Conservation (phyloP, 192 early-diverging fungal species). For the Entomortierella parvispora region DNA sequence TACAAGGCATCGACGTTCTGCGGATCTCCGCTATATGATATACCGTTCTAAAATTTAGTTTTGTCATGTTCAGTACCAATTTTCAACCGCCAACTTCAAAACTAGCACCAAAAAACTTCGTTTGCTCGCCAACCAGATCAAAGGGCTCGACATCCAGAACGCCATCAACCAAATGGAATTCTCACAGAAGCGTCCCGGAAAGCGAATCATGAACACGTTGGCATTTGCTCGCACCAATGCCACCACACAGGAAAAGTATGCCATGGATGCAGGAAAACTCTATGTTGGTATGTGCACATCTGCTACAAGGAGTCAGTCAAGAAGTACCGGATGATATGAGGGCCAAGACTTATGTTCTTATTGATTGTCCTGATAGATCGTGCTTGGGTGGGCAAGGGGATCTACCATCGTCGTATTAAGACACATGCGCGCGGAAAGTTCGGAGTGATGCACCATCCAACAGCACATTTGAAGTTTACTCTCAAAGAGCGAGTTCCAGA, state of each 20-base stretch:
- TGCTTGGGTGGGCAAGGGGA: slow-evolving; percentile 90
- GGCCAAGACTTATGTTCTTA: neutral
- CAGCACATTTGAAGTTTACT: slow-evolving; percentile 84
- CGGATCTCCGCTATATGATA: too few species aligned
- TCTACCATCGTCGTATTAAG: slow-evolving; percentile 77
- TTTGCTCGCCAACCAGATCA: slow-evolving; percentile 77
- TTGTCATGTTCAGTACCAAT: too few species aligned
- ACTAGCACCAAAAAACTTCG: slow-evolving; percentile 77
- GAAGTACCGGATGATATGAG: too few species aligned
- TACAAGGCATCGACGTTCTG: too few species aligned
- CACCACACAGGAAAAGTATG: slow-evolving; percentile 59
- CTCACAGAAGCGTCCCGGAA: slow-evolving; percentile 73
- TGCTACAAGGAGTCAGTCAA: too few species aligned
- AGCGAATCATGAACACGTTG: slow-evolving; percentile 71
- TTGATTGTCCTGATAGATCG: slow-evolving; percentile 56
- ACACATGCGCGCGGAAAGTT: slow-evolving; percentile 82
- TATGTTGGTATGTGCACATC: slow-evolving; percentile 58
- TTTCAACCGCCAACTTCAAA: slow-evolving; percentile 74
- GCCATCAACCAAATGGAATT: slow-evolving; percentile 85
- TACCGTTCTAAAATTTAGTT: too few species aligned
- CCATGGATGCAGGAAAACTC: slow-evolving; percentile 71
- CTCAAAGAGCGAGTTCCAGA: slow-evolving; percentile 69
- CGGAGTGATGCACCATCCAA: slow-evolving; percentile 79
- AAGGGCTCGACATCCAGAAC: slow-evolving; percentile 69
- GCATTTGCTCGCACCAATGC: slow-evolving; percentile 78